Evolutionary conservation across 2,329 filamentous ascomycete genomes (phyloP), one percentile per base, ranked within the genome.

Genomic region (Aureobasidium sp.): DNA sequence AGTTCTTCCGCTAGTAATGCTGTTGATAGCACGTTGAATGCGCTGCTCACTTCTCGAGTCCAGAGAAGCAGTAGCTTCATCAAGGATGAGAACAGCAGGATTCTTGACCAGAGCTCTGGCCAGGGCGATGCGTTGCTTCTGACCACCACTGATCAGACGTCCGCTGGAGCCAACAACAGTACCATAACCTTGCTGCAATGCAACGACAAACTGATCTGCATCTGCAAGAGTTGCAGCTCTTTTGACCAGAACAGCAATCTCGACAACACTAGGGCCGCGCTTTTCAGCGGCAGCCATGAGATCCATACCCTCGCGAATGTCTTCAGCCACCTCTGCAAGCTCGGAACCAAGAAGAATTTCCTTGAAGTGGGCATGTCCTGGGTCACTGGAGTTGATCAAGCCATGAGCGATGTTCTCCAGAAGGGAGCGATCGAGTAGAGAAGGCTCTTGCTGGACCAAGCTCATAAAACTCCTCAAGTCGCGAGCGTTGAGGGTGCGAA

Each of bases 161-260:
- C 68, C 69, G 34, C 63, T 66, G 16, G 63, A 58, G 6, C 69
- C 69, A 50, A 66, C 66, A 19, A 64, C 61, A 0, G 83, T 86
- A 14, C 83, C 69, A 62, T 86, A 87, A 0, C 83, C 81, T 14
- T 84, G 69, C 0, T 83, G 82, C 14, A 88, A 68, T 1, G 74
- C 67, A 54, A 71, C 68, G 59, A 88, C 83, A 22, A 79, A 80
- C 22, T 86, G 80, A 65, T 86, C 47, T 17, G 71, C 83, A 64
- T 85, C 81, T 0, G 83, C 82, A 24, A 83, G 70, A 11, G 66
- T 69, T 2, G 80, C 76, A 17, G 82, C 78, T 14, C 61, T 63
- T 25, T 72, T 68, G 2, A 79, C 73, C 22, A 78, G 65, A 22
- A 61, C 64, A 25, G 81, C 67, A n/a, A 84, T 76, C 52, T 81